These are phyloP conservation scores for Aquanectria penicillioides DNA, from an alignment of 2,329 filamentous ascomycete genomes.

Conservation along the genomic window DNA sequence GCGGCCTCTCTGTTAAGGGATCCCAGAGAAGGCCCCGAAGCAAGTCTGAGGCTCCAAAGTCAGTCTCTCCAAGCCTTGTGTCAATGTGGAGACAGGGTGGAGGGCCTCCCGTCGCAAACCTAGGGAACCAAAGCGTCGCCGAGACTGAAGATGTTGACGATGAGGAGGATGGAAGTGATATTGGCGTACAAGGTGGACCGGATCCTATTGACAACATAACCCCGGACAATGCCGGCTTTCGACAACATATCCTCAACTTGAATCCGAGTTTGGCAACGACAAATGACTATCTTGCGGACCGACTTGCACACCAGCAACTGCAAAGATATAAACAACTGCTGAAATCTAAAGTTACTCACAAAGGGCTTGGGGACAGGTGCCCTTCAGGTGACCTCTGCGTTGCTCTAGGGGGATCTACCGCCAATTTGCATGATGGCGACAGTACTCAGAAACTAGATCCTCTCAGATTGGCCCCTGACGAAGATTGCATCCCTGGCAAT, in stretches of 20 bases:
- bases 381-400: constrained; percentile 70
- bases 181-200: constrained; percentile 69
- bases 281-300: constrained; percentile 75
- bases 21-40: constrained; percentile 64
- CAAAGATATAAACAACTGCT: constrained; percentile 82
- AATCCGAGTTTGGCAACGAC: constrained; percentile 74
- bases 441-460: constrained; percentile 69
- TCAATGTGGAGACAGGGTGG: constrained; percentile 63
- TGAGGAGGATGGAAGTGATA: constrained; percentile 64
- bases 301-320: constrained; percentile 84
- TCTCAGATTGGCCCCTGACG: constrained; percentile 59
- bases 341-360: constrained; percentile 75
- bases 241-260: constrained; percentile 74
- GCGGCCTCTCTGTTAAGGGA: constrained; percentile 56
- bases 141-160: constrained; percentile 63
- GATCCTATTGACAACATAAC: constrained; percentile 74
- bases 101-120: constrained; percentile 62
- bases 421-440: constrained; percentile 68
- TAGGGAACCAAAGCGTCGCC: constrained; percentile 48
- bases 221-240: constrained; percentile 71
- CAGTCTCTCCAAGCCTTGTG: constrained; percentile 54
- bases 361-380: constrained; percentile 70
- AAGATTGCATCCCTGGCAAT: constrained; percentile 72
- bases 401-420: constrained; percentile 72
- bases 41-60: constrained; percentile 63